Evolutionary conservation across 768 basidiomycete species (phyloP), one percentile per base, ranked within the genome.

Genomic region (Russula olivacea): DNA sequence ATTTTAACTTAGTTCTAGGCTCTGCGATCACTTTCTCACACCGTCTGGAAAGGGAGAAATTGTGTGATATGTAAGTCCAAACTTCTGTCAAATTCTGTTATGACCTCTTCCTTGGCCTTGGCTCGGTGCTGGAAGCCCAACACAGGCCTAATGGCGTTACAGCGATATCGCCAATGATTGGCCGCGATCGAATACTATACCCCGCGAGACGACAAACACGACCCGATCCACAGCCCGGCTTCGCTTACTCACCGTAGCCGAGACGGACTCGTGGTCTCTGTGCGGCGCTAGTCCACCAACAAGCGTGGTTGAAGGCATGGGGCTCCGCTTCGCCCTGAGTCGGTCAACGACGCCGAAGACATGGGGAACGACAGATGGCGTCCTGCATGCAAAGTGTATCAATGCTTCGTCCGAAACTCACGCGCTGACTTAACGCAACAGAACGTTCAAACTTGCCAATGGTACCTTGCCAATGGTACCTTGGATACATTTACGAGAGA

Each of bases 121-220:
- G 52, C 10, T 17, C 47, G 23, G 51, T 34, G 34, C 36, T 23
- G 41, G 25, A 41, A 41, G 55, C 2, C 30, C 45, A 38, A 23
- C 32, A 12, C 25, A 10, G 19, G 25, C 32, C 23, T 1, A 28
- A 58, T n/a, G 30, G 55, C 14, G 55, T 34, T 32, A 58, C 15
- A 17, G 38, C 32, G 52, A 41, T 30, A n/a, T 25, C n/a, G 30
- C 34, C 41, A 38, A n/a, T 54, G 59, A 49, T 47, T 58, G 25
- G 47, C 48, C 4, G 48, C 41, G 9, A 48, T 63, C 58, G 58
- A 63, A 23, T 23, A n/a, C 62, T 47, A 23, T 23, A n/a, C 62
- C 52, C 62, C 62, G 47, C 62, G 57, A 63, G 55, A n/a, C 2
- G 41, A 54, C n/a, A 19, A 8, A 28, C 8, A n/a, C 45, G 36